Conservation (phyloP, 805 yeast species). For the Starmerella ratchasimensis region DNA sequence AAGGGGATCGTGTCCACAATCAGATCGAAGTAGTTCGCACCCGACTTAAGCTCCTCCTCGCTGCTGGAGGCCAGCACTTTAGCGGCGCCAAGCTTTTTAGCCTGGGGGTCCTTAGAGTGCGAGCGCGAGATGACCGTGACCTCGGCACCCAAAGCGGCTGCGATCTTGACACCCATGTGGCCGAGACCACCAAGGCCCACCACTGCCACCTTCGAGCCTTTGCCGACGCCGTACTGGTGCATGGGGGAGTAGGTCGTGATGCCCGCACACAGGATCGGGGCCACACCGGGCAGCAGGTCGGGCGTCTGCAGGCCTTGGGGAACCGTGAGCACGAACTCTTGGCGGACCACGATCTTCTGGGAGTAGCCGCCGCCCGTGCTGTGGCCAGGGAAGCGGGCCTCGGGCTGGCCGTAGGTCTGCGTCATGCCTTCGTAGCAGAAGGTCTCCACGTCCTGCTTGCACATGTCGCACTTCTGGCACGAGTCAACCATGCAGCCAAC, state of each 20-base stretch:
- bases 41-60: constrained; percentile 27
- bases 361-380: constrained; percentile 43
- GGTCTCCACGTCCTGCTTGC: constrained; percentile 40
- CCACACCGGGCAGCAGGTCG: constrained; percentile 36
- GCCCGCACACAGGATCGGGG: constrained; percentile 70
- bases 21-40: constrained; percentile 33
- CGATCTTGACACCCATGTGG: constrained; percentile 46
- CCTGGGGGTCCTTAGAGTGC: constrained; percentile 37
- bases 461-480: constrained; percentile 50
- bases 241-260: constrained; percentile 59
- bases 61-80: constrained; percentile 39
- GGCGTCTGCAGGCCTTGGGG: constrained; percentile 36
- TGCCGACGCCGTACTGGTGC: constrained; percentile 34
- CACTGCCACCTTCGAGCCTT: constrained; percentile 43
- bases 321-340: constrained; percentile 47
- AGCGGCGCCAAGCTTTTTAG: constrained; percentile 42
- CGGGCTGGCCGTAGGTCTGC: constrained; percentile 36
- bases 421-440: constrained; percentile 36
- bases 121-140: constrained; percentile 45
- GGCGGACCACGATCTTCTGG: constrained; percentile 33
- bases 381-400: constrained; percentile 43
- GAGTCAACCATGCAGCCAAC: constrained; percentile 57
- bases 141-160: constrained; percentile 50
- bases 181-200: constrained; percentile 59
- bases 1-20: constrained; percentile 41